Conservation (phyloP, 257 asterid species). For the Henckelia pumila region DNA sequence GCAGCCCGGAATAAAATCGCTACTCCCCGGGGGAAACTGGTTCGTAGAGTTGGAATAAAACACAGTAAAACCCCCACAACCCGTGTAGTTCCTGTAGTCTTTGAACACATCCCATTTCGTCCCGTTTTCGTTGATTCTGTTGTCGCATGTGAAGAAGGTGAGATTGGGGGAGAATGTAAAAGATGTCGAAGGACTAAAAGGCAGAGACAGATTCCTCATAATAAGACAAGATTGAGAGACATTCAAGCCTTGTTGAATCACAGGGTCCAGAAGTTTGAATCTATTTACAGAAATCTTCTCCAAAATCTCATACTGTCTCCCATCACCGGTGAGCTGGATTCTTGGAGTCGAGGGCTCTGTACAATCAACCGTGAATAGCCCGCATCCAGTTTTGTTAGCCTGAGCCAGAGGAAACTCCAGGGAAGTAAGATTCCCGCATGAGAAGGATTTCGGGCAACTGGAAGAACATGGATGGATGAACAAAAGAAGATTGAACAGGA, state of each 20-base stretch:
- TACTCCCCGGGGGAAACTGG: background rate
- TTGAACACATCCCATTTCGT: background rate
- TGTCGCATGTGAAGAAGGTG: conserved; percentile 28
- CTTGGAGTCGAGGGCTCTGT: conserved; percentile 11
- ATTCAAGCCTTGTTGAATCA: background rate
- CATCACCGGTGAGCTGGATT: conserved; percentile 21
- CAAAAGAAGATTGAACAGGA: conserved; percentile 3
- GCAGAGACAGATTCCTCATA: background rate
- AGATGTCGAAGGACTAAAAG: conserved; percentile 21
- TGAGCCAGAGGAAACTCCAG: conserved; percentile 34
- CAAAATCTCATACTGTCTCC: background rate
- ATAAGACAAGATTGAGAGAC: background rate
- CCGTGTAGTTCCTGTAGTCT: background rate
- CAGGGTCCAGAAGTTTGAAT: conserved; percentile 2
- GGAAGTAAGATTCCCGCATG: conserved; percentile 28
- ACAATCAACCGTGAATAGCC: conserved; percentile 30
- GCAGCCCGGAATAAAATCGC: conserved; percentile 6
- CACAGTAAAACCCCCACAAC: conserved; percentile 6
- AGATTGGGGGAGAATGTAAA: conserved; percentile 24
- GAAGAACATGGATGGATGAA: conserved; percentile 23
- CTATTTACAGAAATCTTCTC: background rate
- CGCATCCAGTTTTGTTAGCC: conserved; percentile 22
- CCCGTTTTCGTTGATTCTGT: background rate
- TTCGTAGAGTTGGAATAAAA: conserved; percentile 6
- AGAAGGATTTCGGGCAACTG: conserved; percentile 26